Conservation (phyloP, 768 basidiomycete genomes). For the Strobilomyces echinocephalus region DNA sequence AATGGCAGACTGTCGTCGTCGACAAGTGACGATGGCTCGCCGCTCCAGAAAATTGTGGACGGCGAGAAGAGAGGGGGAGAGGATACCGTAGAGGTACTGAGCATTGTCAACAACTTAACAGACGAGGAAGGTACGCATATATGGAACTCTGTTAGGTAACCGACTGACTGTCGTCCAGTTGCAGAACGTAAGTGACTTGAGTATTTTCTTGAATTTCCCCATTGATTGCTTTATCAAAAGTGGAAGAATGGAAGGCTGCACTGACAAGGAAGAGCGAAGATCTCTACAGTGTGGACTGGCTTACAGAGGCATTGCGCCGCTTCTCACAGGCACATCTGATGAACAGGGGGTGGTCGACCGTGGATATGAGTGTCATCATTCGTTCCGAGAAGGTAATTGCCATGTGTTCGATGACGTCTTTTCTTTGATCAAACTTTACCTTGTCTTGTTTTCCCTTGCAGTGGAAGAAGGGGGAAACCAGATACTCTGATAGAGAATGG, state of each 20-base stretch:
- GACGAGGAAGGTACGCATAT: constrained; percentile 59
- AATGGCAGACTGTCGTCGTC: constrained; percentile 38
- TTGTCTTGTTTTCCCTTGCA: constrained; percentile 23
- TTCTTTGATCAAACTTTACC: constrained; percentile 7
- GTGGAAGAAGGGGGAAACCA: constrained; percentile 71
- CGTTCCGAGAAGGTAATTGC: constrained; percentile 59
- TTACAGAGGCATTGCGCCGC: constrained; percentile 69
- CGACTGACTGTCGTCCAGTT: constrained; percentile 36
- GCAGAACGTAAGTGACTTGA: constrained; percentile 46
- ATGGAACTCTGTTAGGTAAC: constrained; percentile 16
- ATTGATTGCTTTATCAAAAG: constrained; percentile 33
- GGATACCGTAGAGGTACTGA: constrained; percentile 67
- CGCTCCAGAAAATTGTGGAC: constrained; percentile 10
- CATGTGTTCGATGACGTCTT: constrained; percentile 7
- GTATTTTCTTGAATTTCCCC: background rate
- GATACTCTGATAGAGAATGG: constrained; percentile 71
- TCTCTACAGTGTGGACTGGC: constrained; percentile 70
- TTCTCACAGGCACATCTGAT: constrained; percentile 65
- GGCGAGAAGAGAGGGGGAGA: constrained; percentile 64
- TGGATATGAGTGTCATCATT: constrained; percentile 56
- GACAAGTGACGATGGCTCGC: background rate
- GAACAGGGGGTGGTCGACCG: constrained; percentile 52
- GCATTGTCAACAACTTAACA: constrained; percentile 58
- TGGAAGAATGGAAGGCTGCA: constrained; percentile 59
- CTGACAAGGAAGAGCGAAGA: constrained; percentile 51